Conservation (phyloP, 257 asterid species). For the Ajuga chamaepitys region DNA sequence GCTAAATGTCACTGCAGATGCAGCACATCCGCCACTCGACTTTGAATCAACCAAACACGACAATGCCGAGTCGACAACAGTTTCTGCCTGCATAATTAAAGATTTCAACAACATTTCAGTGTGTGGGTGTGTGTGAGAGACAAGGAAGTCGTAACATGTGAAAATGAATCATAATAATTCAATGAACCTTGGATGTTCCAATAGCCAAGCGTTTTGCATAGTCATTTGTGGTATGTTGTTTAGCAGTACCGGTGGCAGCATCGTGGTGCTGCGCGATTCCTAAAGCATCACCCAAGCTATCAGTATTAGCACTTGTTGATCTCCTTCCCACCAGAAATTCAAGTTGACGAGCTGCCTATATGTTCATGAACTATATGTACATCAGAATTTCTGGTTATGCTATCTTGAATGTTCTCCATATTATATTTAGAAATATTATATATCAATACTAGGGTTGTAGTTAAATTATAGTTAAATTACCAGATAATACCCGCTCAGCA, state of each 20-base stretch:
- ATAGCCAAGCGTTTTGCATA: constrained; percentile 81
- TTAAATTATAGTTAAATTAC: too few species aligned
- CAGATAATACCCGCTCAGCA: constrained; percentile 71
- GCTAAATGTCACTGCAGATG: constrained; percentile 33
- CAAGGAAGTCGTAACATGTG: background rate
- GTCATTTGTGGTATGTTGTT: constrained; percentile 82
- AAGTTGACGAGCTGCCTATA: constrained; percentile 83
- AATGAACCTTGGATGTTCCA: constrained; percentile 59
- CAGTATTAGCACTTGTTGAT: constrained; percentile 42
- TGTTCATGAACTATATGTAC: background rate
- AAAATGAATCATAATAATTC: background rate
- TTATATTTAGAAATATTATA: background rate
- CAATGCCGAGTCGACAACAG: constrained; percentile 51
- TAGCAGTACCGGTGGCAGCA: constrained; percentile 80
- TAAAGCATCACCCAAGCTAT: constrained; percentile 59
- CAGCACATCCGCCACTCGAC: constrained; percentile 30
- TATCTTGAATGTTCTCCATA: background rate
- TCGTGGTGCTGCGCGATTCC: constrained; percentile 89
- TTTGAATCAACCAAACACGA: constrained; percentile 55
- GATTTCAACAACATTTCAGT: background rate
- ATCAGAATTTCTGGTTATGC: too few species aligned
- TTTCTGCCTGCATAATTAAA: constrained; percentile 50
- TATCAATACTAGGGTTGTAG: background rate
- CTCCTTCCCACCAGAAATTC: constrained; percentile 60
- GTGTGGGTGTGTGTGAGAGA: background rate